These are phyloP conservation scores for Nicotiana rustica DNA, from an alignment of 305 asterid genomes.

Conservation along the genomic window DNA sequence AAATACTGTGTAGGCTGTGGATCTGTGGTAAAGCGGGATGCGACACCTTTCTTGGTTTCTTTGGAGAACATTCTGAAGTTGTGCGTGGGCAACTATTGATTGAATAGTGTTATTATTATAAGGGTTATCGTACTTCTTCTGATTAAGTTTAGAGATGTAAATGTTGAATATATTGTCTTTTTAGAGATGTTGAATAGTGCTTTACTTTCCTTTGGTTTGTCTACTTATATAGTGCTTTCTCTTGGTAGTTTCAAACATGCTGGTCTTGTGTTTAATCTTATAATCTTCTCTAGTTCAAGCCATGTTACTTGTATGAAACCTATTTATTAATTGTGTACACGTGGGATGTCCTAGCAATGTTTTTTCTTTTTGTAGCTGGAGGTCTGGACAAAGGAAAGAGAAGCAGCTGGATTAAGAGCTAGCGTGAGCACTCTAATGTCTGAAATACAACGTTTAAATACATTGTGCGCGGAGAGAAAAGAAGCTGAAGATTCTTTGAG, in stretches of 20 bases:
- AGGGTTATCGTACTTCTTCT: background rate
- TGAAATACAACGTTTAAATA: constrained; percentile 87
- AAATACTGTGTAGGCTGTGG: background rate
- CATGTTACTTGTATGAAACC: background rate
- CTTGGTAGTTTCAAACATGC: constrained; percentile 31
- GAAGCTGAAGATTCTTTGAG: constrained; percentile 93
- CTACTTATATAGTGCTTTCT: constrained; percentile 6
- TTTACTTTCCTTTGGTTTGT: constrained; percentile 24
- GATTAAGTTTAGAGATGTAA: constrained; percentile 23
- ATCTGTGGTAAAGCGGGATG: constrained; percentile 28
- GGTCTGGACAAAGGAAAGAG: constrained; percentile 97
- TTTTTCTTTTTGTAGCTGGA: constrained; percentile 65
- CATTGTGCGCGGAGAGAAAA: constrained; percentile 88
- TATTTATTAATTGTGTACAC: constrained; percentile 17
- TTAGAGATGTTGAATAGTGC: background rate
- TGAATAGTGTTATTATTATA: background rate
- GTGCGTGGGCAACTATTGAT: background rate
- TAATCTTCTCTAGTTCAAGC: constrained; percentile 14
- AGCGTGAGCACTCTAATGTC: constrained; percentile 77
- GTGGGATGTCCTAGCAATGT: constrained; percentile 23
- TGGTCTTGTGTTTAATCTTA: background rate
- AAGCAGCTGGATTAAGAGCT: constrained; percentile 90
- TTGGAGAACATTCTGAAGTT: constrained; percentile 3
- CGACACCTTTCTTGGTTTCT: constrained; percentile 6
- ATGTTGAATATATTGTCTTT: background rate